phyloP scores from a whole-genome alignment of 768 basidiomycete species.

The Tulasnella sp. region DNA sequence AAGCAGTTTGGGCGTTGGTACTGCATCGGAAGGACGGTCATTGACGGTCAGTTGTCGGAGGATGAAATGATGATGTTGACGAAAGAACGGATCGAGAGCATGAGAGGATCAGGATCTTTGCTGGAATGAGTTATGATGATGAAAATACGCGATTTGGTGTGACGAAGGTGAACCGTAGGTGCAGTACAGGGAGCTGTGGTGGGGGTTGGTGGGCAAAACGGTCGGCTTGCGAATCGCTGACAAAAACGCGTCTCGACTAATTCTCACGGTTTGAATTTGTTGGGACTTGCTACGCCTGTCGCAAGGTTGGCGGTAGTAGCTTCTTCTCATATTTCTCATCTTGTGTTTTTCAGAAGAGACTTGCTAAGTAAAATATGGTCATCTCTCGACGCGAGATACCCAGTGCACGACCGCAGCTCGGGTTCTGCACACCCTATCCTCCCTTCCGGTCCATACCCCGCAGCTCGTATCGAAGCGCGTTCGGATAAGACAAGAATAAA shows the following conservation, averaged over 20 bases:
- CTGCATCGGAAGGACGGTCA: conserved; percentile 2
- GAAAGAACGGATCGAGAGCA: not conserved
- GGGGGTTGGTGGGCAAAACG: not conserved
- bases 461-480: too few relatives aligned
- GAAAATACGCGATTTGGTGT: not conserved
- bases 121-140: not conserved
- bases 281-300: too few relatives aligned
- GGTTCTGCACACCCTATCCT: too few relatives aligned
- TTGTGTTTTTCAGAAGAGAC: too few relatives aligned
- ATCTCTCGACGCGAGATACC: too few relatives aligned
- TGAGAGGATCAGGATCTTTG: conserved; percentile 4
- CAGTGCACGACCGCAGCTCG: too few relatives aligned
- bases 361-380: too few relatives aligned
- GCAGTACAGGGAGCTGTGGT: not conserved
- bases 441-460: too few relatives aligned
- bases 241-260: not conserved
- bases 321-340: too few relatives aligned
- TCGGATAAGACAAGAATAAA: too few relatives aligned
- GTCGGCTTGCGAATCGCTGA: not conserved
- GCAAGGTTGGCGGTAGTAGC: too few relatives aligned
- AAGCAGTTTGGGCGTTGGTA: conserved; percentile 7
- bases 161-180: not conserved
- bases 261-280: not conserved
- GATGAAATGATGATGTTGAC: not conserved
- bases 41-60: not conserved